Conservation (phyloP, 1,139 yeast species). For the Blastobotrys capitulatus region DNA sequence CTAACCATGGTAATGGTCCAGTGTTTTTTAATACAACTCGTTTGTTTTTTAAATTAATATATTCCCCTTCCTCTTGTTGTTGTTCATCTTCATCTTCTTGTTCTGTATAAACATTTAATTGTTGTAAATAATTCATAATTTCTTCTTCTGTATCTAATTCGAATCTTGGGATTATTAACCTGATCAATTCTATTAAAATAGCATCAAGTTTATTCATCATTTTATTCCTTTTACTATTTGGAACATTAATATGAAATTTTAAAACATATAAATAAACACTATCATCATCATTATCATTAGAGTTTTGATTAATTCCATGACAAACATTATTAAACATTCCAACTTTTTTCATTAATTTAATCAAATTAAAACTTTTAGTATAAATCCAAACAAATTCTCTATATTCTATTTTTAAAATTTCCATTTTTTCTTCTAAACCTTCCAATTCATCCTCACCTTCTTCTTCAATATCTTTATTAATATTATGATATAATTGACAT, state of each 20-base stretch:
- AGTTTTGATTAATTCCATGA: background rate
- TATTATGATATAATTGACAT: background rate
- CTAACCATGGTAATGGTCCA: conserved; percentile 6
- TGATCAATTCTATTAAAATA: background rate
- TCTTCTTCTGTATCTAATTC: background rate
- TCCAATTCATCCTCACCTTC: no score
- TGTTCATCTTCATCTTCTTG: background rate
- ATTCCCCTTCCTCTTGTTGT: background rate
- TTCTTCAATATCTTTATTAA: no score
- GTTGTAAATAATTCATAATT: background rate
- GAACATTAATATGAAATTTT: background rate
- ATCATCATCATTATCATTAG: background rate
- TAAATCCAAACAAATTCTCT: conserved; percentile 1
- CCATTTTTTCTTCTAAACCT: background rate
- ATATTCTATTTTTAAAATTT: background rate
- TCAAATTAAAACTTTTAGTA: background rate
- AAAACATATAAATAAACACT: background rate
- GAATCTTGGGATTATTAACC: background rate
- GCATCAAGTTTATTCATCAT: background rate
- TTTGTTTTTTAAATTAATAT: background rate
- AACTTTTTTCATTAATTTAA: background rate
- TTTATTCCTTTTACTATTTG: background rate
- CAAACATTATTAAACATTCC: background rate
- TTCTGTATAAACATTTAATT: background rate
- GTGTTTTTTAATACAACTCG: background rate